Percentiles rank a stretch among this genome's conserved stretches.
These are phyloP conservation scores for Neodidymelliopsis sp. DNA, from an alignment of 2,329 filamentous ascomycete species.

Conservation along the genomic window DNA sequence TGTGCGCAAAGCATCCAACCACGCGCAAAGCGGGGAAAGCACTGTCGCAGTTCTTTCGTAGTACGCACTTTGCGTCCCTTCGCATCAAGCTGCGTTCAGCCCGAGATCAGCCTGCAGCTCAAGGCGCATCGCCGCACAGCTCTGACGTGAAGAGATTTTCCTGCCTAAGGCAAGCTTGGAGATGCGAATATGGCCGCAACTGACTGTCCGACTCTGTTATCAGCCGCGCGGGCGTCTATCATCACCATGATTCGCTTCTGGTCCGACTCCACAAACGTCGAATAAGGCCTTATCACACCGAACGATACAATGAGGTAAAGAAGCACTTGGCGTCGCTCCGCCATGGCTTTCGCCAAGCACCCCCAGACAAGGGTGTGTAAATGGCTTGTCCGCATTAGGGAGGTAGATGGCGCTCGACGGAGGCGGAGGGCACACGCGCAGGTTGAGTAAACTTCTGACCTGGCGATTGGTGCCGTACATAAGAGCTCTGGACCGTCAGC, in stretches of 20 bases:
- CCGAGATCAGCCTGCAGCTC: conserved; percentile 14
- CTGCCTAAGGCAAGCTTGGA: background rate
- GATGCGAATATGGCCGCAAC: background rate
- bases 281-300: conserved; percentile 21
- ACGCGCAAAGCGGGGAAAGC: conserved; percentile 13
- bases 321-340: no score
- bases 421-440: conserved; percentile 21
- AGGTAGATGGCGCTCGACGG: conserved; percentile 25
- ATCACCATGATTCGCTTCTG: conserved; percentile 11
- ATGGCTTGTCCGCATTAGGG: conserved; percentile 25
- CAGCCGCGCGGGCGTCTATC: conserved; percentile 11
- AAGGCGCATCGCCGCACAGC: conserved; percentile 11
- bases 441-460: conserved; percentile 23
- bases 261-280: conserved; percentile 20
- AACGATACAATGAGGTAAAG: conserved; percentile 19
- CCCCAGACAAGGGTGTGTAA: conserved; percentile 20
- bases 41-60: conserved; percentile 5
- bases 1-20: conserved; percentile 1
- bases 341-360: conserved; percentile 28
- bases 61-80: conserved; percentile 16
- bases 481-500: conserved; percentile 21
- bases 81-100: conserved; percentile 9
- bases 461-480: conserved; percentile 31
- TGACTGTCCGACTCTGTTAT: conserved; percentile 6
- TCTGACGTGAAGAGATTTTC: background rate